Base-by-base conservation (phyloP, 2,329 filamentous ascomycete genomes). In the Fusarium denticulatum region DNA sequence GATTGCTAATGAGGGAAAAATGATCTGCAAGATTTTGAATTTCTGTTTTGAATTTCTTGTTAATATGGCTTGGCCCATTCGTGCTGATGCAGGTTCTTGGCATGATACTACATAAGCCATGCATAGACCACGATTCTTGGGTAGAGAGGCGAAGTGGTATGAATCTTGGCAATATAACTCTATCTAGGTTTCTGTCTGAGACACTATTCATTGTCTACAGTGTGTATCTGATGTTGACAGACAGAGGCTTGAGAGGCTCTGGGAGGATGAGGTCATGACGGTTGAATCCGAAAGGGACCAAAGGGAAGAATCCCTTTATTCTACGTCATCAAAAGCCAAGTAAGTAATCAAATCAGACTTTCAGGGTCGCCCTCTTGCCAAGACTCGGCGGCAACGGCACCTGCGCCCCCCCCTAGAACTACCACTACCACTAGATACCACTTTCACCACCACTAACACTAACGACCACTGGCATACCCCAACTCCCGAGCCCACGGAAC, bases 361-460 rank as follows among this genome's bases (percentile, higher is more conserved):
- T 68, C 67, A 73, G 71, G 71, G 71, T 73, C 71, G 61, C 49
- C 55, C 58, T 74, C 47, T 39, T 58, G 75, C 75, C 75, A 77
- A 77, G 74, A 69, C 70, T 76, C 72, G 67, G 74, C 67, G 64
- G 72, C 67, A 71, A 72, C 73, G 75, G 74, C 65, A 71, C 71
- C 18, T 57, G 60, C 61, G 62, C 49, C 67, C 64, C 55, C 55
- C 68, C 20, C 40, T 30, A 34, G 40, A 45, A 50, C 32, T 16
- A 20, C 30, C 30, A 34, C 26, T 43, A 57, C 28, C 24, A 36
- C n/a, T 36, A n/a, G n/a, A n/a, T n/a, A n/a, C 10, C 36, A 20
- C 30, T 13, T 36, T 36, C 36, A 37, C 20, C 30, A 34, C n/a
- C 30, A 34, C n/a, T 20, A 11, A 20, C 30, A 26, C 49, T 52